phyloP scores from a whole-genome alignment of 2,329 filamentous ascomycete species.

The Cercospora berteroae region DNA sequence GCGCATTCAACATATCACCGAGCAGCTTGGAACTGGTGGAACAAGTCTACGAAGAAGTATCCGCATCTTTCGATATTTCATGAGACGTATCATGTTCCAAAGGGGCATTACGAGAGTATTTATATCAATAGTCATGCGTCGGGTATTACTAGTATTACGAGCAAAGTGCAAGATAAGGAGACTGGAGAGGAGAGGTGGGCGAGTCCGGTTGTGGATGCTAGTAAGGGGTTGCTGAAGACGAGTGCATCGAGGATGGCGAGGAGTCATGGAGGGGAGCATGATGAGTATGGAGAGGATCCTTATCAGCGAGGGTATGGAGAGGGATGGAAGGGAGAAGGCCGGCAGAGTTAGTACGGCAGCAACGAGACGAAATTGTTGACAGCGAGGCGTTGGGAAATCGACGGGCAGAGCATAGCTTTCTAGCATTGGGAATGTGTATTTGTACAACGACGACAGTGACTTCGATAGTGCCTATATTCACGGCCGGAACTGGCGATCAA shows the following conservation, averaged over 20 bases:
- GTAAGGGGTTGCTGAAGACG: slow-evolving; percentile 37
- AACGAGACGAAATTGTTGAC: not conserved
- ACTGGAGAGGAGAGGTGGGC: slow-evolving; percentile 31
- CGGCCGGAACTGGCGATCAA: no score
- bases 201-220: slow-evolving; percentile 38
- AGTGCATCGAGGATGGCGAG: slow-evolving; percentile 36
- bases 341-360: fast-evolving
- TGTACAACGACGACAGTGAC: no score
- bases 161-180: slow-evolving; percentile 25
- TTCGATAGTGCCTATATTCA: no score
- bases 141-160: slow-evolving; percentile 35
- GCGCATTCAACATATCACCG: slow-evolving; percentile 53
- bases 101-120: slow-evolving; percentile 51
- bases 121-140: slow-evolving; percentile 46
- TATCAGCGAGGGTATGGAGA: slow-evolving; percentile 6
- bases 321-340: no score
- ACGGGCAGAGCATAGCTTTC: no score
- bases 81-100: slow-evolving; percentile 52
- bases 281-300: slow-evolving; percentile 24
- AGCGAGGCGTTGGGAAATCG: not conserved
- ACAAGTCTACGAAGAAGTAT: slow-evolving; percentile 36
- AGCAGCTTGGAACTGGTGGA: slow-evolving; percentile 53
- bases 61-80: slow-evolving; percentile 54
- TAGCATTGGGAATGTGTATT: no score
- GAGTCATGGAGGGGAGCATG: slow-evolving; percentile 33